Base-by-base conservation (phyloP, 2,329 filamentous ascomycete genomes). In the Periconia digitata region DNA sequence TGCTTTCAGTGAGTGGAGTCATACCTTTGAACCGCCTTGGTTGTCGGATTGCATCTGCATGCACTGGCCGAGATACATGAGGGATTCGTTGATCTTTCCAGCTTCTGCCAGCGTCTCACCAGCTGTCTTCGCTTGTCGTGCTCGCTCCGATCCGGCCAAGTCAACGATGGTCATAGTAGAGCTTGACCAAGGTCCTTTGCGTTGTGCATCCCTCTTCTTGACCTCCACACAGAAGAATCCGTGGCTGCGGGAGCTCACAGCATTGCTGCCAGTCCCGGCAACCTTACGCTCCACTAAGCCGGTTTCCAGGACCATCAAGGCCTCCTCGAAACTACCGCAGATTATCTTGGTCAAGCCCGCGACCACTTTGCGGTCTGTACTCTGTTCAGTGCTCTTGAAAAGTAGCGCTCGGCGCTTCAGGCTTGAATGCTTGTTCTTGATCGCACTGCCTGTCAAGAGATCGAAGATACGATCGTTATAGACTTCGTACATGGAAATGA, bases 381-480 rank as follows among this genome's bases (percentile, higher is more conserved):
- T 95, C 32, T 82, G 77, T 71, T 96, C 92, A 0, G 94, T 97
- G 20, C 85, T 85, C 71, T 96, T 99, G 81, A 96, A 99, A 0
- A 96, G 77, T 2, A 99, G 75, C 0, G 90, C 85, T 22, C 92
- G 84, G n/a, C 94, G 85, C 53, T 77, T 76, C n/a, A 76, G 71
- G 22, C 72, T 74, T 22, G 72, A 71, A 41, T 70, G 65, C 53
- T 76, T 86, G 5, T 79, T 78, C 29, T 80, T 80, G 53, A 81
- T 81, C 18, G 78, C 72, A 2, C 82, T 80, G 0, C 79, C 77
- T 0, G 87, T 88, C 1, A 99, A 78, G 0, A 99, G 83, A 63
- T 99, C 94, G 69, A 95, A 97, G 57, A 99, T 97, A 29, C 92
- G 86, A 73, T 99, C 92, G 66, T 99, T 99, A 76, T 99, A 96